Evolutionary conservation across 768 basidiomycete species (phyloP), one percentile per base, ranked within the genome.

Genomic region (Mycena floridula): DNA sequence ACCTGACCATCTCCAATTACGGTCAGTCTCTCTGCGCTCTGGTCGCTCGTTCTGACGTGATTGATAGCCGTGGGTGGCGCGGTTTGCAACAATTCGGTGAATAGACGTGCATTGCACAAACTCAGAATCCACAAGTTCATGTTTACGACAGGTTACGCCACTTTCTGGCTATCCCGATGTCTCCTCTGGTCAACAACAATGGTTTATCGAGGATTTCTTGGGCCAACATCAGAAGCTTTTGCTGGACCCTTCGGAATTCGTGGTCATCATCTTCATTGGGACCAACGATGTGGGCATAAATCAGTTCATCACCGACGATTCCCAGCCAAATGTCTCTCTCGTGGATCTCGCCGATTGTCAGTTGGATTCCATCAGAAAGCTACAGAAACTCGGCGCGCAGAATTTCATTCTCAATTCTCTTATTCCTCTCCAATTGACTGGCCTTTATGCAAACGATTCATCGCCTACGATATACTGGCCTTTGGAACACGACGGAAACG

Each of bases 121-220:
- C n/a, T n/a, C n/a, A n/a, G n/a, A n/a, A n/a, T n/a, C n/a, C n/a
- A n/a, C n/a, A n/a, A n/a, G n/a, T n/a, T n/a, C n/a, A n/a, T n/a
- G n/a, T n/a, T n/a, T n/a, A n/a, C n/a, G n/a, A n/a, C n/a, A n/a
- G n/a, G n/a, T n/a, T n/a, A n/a, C n/a, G n/a, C n/a, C n/a, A n/a
- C n/a, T n/a, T n/a, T n/a, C 18, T 18, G 32, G 18, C 18, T 35
- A 35, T 18, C 32, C 54, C 7, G 56, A 57, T 27, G 56, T 57
- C 9, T 39, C 50, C 35, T 47, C 45, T 11, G 56, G 48, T 18
- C 56, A 57, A 24, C 43, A 46, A 26, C 51, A 42, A 37, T 57
- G 56, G 56, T 57, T 57, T 40, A 50, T 57, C 36, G 48, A 53
- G 37, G 56, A 57, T 42, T 54, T 55, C 36, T 49, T 57, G n/a